Evolutionary conservation across 2,329 filamentous ascomycete genomes (phyloP).

Genomic region (Colletotrichum acutatum): DNA sequence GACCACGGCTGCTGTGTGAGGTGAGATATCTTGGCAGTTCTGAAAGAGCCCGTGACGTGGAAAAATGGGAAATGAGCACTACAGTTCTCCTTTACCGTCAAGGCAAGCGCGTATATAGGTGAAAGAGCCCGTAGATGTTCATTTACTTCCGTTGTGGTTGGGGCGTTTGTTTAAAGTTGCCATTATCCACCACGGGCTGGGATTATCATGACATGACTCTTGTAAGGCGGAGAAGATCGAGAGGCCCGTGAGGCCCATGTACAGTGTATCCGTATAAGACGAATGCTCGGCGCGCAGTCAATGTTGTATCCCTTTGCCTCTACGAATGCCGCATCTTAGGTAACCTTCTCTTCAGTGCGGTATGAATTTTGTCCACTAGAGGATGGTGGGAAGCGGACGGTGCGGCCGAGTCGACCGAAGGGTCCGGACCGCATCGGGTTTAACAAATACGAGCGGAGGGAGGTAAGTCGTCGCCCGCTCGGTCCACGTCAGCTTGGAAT

Average conservation of each 20-base stretch:
- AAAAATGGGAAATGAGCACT: neutral
- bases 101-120: neutral
- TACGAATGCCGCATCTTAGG: too few species aligned
- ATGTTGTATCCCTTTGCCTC: too few species aligned
- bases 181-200: neutral
- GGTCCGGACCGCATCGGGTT: conserved; percentile 2
- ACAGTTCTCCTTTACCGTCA: neutral
- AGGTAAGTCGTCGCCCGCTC: neutral
- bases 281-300: neutral
- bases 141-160: neutral
- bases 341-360: neutral
- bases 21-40: neutral
- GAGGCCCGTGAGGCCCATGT: neutral
- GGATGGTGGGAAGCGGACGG: neutral
- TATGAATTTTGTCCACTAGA: neutral
- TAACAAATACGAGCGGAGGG: neutral
- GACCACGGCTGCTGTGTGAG: too few species aligned
- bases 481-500: conserved; percentile 5
- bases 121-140: neutral
- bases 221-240: neutral
- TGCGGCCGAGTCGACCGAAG: conserved; percentile 7
- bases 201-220: neutral
- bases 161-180: conserved; percentile 23
- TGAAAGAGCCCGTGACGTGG: neutral
- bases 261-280: neutral